Evolutionary conservation across 306 rosid species (phyloP).

Genomic region (Boehmeria nivea): DNA sequence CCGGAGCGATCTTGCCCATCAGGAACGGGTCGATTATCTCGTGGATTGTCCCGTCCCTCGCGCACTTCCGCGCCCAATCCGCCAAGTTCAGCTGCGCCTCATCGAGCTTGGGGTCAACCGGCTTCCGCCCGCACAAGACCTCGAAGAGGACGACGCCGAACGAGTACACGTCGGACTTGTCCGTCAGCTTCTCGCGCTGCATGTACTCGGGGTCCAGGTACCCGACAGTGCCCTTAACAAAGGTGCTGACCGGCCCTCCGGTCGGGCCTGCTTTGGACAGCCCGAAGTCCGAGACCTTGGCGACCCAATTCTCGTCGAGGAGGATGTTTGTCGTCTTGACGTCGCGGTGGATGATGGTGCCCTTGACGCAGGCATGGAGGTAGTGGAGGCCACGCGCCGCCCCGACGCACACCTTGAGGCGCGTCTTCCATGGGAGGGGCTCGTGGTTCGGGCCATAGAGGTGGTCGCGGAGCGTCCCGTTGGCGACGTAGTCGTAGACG

Average conservation of each 20-base stretch:
- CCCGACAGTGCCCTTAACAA: slow-evolving; percentile 8
- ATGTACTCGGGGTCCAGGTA: slow-evolving; percentile 12
- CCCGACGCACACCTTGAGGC: slow-evolving; percentile 8
- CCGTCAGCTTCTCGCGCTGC: not conserved
- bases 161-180: slow-evolving; percentile 14
- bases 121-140: slow-evolving; percentile 6
- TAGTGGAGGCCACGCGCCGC: slow-evolving; percentile 11
- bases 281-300: slow-evolving; percentile 13
- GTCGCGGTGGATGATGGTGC: slow-evolving; percentile 11
- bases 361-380: not conserved
- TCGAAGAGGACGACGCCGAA: slow-evolving; percentile 15
- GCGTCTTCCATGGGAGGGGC: slow-evolving; percentile 8
- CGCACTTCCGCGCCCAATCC: slow-evolving; percentile 2
- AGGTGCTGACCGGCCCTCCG: not conserved
- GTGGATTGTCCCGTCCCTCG: not conserved
- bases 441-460: not conserved
- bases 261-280: not conserved
- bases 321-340: slow-evolving; percentile 12
- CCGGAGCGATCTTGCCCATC: slow-evolving; percentile 23
- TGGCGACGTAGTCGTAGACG: slow-evolving; percentile 14
- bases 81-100: slow-evolving; percentile 5
- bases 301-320: slow-evolving; percentile 8
- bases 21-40: slow-evolving; percentile 21
- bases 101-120: not conserved
- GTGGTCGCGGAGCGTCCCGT: not conserved